Evolutionary conservation across 2,329 filamentous ascomycete genomes (phyloP), one percentile per base, ranked within the genome.

Genomic region (Amauroascus verrucosus): DNA sequence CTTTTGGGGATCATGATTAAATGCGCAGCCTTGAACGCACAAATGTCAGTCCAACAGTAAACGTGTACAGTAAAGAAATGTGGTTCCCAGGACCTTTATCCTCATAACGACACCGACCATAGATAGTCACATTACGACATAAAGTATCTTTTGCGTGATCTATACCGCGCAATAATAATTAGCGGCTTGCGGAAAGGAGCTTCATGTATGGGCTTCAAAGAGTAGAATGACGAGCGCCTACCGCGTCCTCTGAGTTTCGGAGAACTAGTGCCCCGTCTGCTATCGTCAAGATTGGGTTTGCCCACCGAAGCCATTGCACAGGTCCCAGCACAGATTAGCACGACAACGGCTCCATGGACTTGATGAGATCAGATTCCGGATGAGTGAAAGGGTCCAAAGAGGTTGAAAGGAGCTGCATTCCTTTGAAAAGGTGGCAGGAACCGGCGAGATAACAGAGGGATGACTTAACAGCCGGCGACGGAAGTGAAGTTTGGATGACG

Each of bases 51-150:
- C 48, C n/a, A 54, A 38, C 18, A 16, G 32, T 18, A 47, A 28
- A 26, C 24, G 26, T 13, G 41, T 11, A 26, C 24, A 33, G 38
- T 37, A 6, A 46, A 35, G 43, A 14, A 22, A 9, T 24, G 16
- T 11, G 30, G 35, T 30, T 54, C 48, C 35, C 35, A 40, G 24
- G 13, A 72, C 87, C 88, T 72, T 87, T 84, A 66, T 94, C 88
- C 73, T 94, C 87, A 71, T 89, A 95, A 59, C 88, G 85, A 70
- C 89, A 96, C 70, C 91, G 86, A 53, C 89, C 89, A 69, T 95
- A 95, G 63, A 96, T 95, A 57, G 89, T 80, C 57, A 96, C 85
- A 71, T 96, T 95, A 65, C 89, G 85, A 72, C 89, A 96, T 54
- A 91, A 79, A 6, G 88, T 95, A 67, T 94, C 89, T 72, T 91